phyloP scores from a whole-genome alignment of 805 yeast species.

The Candida tammaniensis region DNA sequence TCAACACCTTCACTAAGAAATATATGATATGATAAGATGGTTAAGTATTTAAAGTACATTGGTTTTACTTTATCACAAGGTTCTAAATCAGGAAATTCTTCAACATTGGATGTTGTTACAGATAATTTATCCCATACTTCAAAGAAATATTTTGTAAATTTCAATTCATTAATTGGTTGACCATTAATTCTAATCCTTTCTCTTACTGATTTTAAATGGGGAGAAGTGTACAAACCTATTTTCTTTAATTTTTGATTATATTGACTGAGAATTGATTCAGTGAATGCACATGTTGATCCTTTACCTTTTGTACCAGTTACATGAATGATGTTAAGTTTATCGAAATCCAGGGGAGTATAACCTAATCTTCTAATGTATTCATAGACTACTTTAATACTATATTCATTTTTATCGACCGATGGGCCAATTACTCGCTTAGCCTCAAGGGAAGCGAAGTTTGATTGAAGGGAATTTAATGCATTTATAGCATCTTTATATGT shows the following conservation, averaged over 20 bases:
- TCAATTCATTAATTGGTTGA: constrained; percentile 72
- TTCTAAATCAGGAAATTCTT: constrained; percentile 58
- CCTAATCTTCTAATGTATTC: constrained; percentile 41
- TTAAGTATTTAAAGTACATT: constrained; percentile 87
- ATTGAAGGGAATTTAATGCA: constrained; percentile 82
- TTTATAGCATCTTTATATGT: constrained; percentile 69
- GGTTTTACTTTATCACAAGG: constrained; percentile 78
- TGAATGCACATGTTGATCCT: constrained; percentile 96
- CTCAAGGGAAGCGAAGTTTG: constrained; percentile 87
- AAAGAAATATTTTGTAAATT: constrained; percentile 85
- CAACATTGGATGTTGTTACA: constrained; percentile 50
- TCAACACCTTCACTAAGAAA: constrained; percentile 87
- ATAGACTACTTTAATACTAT: constrained; percentile 78
- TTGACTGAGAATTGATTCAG: constrained; percentile 73
- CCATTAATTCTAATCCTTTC: constrained; percentile 91
- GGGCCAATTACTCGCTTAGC: constrained; percentile 70
- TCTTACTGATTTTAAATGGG: constrained; percentile 89
- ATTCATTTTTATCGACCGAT: constrained; percentile 53
- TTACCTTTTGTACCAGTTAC: constrained; percentile 98
- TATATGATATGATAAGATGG: constrained; percentile 86
- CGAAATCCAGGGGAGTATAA: constrained; percentile 57
- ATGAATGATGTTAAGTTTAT: constrained; percentile 77
- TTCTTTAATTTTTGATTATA: constrained; percentile 49
- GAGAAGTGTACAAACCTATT: constrained; percentile 93
- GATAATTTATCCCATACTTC: constrained; percentile 88